These are phyloP conservation scores for Pestalotiopsis sp. DNA, from an alignment of 2,329 filamentous ascomycete species.

Conservation along the genomic window DNA sequence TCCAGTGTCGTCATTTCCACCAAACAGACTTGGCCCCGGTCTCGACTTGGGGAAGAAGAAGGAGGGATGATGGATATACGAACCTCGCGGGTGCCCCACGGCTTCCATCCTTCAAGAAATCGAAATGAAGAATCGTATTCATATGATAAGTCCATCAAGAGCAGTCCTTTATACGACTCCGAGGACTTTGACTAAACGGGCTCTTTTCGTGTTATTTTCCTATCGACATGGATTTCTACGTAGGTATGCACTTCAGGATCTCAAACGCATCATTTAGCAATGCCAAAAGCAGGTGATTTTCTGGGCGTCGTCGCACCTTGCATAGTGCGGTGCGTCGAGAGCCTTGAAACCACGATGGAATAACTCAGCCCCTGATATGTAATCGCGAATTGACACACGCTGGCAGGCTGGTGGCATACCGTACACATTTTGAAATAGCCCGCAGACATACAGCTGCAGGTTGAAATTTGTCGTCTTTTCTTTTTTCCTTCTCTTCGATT, in stretches of 20 bases:
- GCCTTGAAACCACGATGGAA: neutral
- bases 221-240: too few relatives aligned
- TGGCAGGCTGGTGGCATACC: neutral
- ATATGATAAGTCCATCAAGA: neutral
- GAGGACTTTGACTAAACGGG: too few relatives aligned
- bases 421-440: too few relatives aligned
- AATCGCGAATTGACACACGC: neutral
- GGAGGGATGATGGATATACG: neutral
- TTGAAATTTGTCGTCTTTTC: too few relatives aligned
- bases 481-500: too few relatives aligned
- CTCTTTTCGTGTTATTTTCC: too few relatives aligned
- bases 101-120: neutral
- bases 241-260: too few relatives aligned
- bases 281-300: neutral
- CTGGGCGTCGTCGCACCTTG: neutral
- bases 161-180: neutral
- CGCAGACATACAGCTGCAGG: too few relatives aligned
- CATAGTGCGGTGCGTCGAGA: neutral
- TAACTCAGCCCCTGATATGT: neutral
- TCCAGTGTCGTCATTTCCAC: neutral
- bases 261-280: neutral
- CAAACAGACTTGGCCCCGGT: neutral
- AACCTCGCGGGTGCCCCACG: neutral
- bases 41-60: neutral
- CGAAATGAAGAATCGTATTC: neutral